Evolutionary conservation across 1,139 yeast species (phyloP).

Genomic region (Zygotorulaspora mrakii): DNA sequence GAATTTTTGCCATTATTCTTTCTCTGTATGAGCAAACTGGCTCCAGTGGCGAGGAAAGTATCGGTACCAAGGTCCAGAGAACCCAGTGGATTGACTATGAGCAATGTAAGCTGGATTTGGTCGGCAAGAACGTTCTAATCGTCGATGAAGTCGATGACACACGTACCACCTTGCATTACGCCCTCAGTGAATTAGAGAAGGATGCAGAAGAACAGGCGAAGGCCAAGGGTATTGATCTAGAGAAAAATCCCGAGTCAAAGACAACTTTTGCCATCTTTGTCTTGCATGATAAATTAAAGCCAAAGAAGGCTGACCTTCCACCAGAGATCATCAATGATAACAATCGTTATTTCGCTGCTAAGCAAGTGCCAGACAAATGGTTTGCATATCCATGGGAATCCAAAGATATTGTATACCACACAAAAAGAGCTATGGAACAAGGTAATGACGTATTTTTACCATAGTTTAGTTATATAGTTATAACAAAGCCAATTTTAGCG

Average conservation of each 20-base stretch:
- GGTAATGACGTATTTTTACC: constrained; percentile 49
- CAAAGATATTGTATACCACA: constrained; percentile 82
- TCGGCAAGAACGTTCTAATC: constrained; percentile 57
- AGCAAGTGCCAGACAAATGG: constrained; percentile 90
- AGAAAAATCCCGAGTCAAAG: constrained; percentile 39
- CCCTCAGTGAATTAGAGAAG: constrained; percentile 53
- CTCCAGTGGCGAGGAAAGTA: constrained; percentile 43
- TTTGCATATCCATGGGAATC: constrained; percentile 98
- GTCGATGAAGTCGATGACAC: constrained; percentile 73
- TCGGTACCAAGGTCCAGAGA: constrained; percentile 59
- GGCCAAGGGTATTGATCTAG: constrained; percentile 41
- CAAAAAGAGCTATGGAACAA: constrained; percentile 74
- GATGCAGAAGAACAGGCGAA: constrained; percentile 52
- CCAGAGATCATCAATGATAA: constrained; percentile 42
- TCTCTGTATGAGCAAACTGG: constrained; percentile 54
- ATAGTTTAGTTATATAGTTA: no score
- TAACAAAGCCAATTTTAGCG: no score
- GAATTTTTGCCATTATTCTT: constrained; percentile 62
- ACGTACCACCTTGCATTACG: constrained; percentile 62
- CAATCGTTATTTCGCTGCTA: constrained; percentile 78
- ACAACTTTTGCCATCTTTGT: constrained; percentile 89
- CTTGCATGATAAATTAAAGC: constrained; percentile 86
- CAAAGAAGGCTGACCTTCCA: constrained; percentile 72
- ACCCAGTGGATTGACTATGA: constrained; percentile 69
- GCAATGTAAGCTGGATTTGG: constrained; percentile 46